These are phyloP conservation scores for Raphidocelis subcapitata DNA, from an alignment of 139 green algal species.

Conservation along the genomic window DNA sequence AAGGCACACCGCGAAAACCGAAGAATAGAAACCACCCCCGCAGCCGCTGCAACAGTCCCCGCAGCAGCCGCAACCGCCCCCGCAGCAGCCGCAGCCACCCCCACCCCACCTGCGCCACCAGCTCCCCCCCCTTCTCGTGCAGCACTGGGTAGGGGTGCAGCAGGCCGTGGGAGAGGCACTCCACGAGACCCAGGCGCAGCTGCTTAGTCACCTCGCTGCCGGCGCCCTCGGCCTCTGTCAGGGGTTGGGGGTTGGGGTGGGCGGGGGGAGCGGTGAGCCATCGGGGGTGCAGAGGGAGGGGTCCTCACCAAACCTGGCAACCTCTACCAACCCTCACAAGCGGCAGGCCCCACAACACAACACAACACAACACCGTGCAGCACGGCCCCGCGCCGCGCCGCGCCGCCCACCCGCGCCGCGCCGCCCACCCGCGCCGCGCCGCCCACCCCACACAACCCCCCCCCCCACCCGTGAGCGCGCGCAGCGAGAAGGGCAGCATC, in stretches of 20 bases:
- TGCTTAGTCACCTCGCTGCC: conserved; percentile 30
- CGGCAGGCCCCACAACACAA: no score
- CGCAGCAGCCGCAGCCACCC: neutral
- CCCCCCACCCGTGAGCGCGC: conserved; percentile 60
- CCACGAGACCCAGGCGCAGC: conserved; percentile 78
- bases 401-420: no score
- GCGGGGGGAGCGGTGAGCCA: neutral
- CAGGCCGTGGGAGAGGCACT: conserved; percentile 94
- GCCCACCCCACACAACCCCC: no score
- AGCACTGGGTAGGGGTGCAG: conserved; percentile 95
- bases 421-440: no score
- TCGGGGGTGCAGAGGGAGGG: no score
- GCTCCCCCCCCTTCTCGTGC: conserved; percentile 82
- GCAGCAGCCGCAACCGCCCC: no score
- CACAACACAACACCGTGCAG: no score
- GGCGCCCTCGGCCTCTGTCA: conserved; percentile 1
- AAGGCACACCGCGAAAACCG: neutral
- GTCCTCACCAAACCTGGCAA: no score
- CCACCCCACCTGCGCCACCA: conserved; percentile 57
- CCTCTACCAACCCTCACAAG: no score
- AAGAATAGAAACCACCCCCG: no score
- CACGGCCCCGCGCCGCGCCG: no score
- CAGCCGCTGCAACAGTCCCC: no score
- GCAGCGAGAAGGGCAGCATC: conserved; percentile 90
- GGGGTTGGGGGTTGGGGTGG: neutral